Conservation (phyloP, 306 rosid species). For the Trifolium repens region DNA sequence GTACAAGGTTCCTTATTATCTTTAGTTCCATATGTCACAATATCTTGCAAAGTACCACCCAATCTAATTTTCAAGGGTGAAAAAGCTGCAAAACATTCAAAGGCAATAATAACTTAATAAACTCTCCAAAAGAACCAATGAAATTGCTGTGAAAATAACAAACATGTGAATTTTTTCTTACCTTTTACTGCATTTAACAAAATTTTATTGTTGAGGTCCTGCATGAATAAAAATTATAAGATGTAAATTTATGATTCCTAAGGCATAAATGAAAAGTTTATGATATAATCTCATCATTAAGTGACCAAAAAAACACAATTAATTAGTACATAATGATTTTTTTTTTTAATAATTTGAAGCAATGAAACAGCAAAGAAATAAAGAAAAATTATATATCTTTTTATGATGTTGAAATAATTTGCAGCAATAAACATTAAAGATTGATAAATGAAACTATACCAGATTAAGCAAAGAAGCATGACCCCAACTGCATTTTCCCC, state of each 20-base stretch:
- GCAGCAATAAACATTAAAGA: constrained; percentile 13
- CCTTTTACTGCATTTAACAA: constrained; percentile 87
- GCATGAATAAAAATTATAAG: constrained; percentile 42
- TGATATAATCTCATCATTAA: not conserved
- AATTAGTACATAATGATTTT: constrained; percentile 15
- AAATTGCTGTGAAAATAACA: constrained; percentile 23
- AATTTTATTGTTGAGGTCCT: constrained; percentile 76
- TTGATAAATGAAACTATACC: constrained; percentile 47
- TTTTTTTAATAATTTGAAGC: not conserved
- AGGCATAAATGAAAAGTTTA: not conserved
- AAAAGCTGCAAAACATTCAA: constrained; percentile 73
- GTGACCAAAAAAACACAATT: constrained; percentile 10
- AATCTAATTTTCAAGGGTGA: constrained; percentile 86
- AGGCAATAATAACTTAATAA: constrained; percentile 17
- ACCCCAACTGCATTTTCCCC: constrained; percentile 90
- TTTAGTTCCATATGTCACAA: constrained; percentile 69
- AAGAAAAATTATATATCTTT: not conserved
- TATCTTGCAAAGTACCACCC: constrained; percentile 92
- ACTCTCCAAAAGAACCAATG: not conserved
- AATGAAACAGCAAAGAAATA: constrained; percentile 6
- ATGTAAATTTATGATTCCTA: constrained; percentile 35
- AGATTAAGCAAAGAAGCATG: constrained; percentile 85
- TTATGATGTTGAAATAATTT: not conserved
- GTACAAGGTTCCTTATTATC: constrained; percentile 58
- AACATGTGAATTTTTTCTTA: constrained; percentile 34